These are phyloP conservation scores for Eudorina sp. DNA, from an alignment of 139 green algal species.

Conservation along the genomic window DNA sequence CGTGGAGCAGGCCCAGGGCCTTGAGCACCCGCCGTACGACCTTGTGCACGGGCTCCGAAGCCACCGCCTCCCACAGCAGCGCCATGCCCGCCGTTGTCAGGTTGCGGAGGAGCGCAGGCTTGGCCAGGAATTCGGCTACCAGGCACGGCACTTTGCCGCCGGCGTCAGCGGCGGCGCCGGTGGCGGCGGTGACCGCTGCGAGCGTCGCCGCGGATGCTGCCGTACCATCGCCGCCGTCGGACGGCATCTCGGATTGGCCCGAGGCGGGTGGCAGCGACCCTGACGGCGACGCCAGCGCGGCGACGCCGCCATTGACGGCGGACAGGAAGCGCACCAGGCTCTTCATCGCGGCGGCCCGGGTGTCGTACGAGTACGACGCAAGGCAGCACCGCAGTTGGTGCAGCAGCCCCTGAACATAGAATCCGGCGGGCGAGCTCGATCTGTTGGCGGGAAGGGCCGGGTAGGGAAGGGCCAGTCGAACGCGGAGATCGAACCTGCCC, in stretches of 20 bases:
- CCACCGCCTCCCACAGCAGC: slow-evolving; percentile 27
- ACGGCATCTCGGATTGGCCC: too few species aligned
- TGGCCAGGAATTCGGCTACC: not conserved
- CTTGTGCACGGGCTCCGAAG: slow-evolving; percentile 23
- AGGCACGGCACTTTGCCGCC: slow-evolving; percentile 22
- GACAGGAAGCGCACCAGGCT: slow-evolving; percentile 10
- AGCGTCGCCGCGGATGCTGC: not conserved
- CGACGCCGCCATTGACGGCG: slow-evolving; percentile 9
- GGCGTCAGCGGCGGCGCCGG: not conserved
- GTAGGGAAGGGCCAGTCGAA: too few species aligned
- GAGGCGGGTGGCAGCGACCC: not conserved
- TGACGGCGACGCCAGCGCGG: not conserved
- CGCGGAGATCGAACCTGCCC: too few species aligned
- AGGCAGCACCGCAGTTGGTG: slow-evolving; percentile 56
- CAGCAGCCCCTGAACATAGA: slow-evolving; percentile 28
- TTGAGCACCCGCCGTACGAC: slow-evolving; percentile 16
- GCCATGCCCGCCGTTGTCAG: slow-evolving; percentile 18
- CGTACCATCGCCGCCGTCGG: not conserved
- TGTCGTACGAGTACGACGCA: slow-evolving; percentile 63
- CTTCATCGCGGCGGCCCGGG: slow-evolving; percentile 71
- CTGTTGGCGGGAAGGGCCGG: not conserved
- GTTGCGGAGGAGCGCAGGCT: not conserved
- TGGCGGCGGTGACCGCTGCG: not conserved
- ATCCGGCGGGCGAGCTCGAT: slow-evolving; percentile 10
- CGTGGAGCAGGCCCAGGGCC: slow-evolving; percentile 30